Evolutionary conservation across 768 basidiomycete genomes (phyloP).

Genomic region (Floccularia luteovirens): DNA sequence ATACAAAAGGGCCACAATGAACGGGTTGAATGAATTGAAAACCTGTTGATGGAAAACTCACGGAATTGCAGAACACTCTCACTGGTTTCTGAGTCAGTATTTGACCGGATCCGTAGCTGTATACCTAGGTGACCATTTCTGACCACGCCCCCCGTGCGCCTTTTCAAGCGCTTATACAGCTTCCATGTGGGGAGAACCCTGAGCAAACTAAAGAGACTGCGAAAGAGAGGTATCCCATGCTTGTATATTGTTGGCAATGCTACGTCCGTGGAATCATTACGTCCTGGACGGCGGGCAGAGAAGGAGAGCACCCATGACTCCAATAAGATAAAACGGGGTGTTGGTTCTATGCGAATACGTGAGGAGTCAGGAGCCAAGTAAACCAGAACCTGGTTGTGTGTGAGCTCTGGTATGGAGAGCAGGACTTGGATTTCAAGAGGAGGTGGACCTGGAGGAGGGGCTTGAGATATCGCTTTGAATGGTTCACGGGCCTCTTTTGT

Average conservation of each 20-base stretch:
- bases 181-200: conserved; percentile 75
- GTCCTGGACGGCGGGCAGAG: conserved; percentile 13
- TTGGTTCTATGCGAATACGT: conserved; percentile 60
- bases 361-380: conserved; percentile 50
- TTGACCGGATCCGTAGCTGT: conserved; percentile 33
- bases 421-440: conserved; percentile 65
- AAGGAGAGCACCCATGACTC: conserved; percentile 63
- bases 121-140: conserved; percentile 29
- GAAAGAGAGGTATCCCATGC: conserved; percentile 75
- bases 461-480: conserved; percentile 51
- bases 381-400: conserved; percentile 67
- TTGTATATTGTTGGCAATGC: conserved; percentile 78
- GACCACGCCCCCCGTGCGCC: conserved; percentile 31
- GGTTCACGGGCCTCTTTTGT: conserved; percentile 51
- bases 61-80: conserved; percentile 24
- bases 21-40: neutral
- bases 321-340: conserved; percentile 61
- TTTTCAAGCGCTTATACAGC: conserved; percentile 53
- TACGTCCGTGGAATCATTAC: conserved; percentile 30
- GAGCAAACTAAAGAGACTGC: conserved; percentile 67
- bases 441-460: conserved; percentile 26
- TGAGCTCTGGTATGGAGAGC: conserved; percentile 60
- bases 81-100: conserved; percentile 18
- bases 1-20: too few species aligned
- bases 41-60: conserved; percentile 7